A percentile compares a stretch with the other conserved stretches of the same genome.
Evolutionary conservation across 2,329 filamentous ascomycete genomes (phyloP).

Genomic region (Aspergillus sclerotialis): DNA sequence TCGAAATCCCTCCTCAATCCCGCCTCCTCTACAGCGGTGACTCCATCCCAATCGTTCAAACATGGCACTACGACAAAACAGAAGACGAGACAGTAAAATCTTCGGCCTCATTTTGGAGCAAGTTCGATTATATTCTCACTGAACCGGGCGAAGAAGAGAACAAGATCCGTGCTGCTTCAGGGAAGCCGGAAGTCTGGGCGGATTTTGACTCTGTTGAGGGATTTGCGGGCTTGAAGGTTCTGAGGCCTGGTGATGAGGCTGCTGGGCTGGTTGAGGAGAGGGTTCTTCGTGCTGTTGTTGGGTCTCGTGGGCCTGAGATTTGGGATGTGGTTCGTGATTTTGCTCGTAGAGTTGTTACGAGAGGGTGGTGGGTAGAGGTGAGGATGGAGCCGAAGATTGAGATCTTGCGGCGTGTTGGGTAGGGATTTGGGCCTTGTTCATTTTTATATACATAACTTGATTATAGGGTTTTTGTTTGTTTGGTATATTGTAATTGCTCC

Average conservation of each 20-base stretch:
- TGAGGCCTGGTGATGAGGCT: slow-evolving; percentile 37
- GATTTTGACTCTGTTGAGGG: slow-evolving; percentile 44
- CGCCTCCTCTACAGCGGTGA: slow-evolving; percentile 9
- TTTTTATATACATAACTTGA: neutral
- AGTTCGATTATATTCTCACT: slow-evolving; percentile 53
- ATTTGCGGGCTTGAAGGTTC: slow-evolving; percentile 43
- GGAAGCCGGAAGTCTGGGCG: slow-evolving; percentile 44
- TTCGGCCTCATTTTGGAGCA: slow-evolving; percentile 49
- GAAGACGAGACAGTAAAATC: slow-evolving; percentile 44
- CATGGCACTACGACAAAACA: slow-evolving; percentile 56
- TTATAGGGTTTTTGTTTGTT: too few relatives aligned
- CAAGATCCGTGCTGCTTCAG: slow-evolving; percentile 26
- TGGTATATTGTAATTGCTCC: too few relatives aligned
- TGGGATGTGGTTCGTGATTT: slow-evolving; percentile 21
- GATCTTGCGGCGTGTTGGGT: slow-evolving; percentile 32
- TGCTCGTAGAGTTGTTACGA: slow-evolving; percentile 26
- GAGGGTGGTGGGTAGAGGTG: slow-evolving; percentile 51
- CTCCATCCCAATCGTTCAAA: slow-evolving; percentile 8
- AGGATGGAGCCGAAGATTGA: slow-evolving; percentile 48
- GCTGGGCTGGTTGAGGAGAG: slow-evolving; percentile 24
- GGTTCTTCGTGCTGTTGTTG: slow-evolving; percentile 26
- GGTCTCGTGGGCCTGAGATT: slow-evolving; percentile 20
- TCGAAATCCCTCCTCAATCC: slow-evolving; percentile 32
- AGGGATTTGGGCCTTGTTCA: slow-evolving; percentile 2
- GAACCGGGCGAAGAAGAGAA: slow-evolving; percentile 34